Conservation (phyloP, 2,329 filamentous ascomycete species). For the Fusarium humuli region DNA sequence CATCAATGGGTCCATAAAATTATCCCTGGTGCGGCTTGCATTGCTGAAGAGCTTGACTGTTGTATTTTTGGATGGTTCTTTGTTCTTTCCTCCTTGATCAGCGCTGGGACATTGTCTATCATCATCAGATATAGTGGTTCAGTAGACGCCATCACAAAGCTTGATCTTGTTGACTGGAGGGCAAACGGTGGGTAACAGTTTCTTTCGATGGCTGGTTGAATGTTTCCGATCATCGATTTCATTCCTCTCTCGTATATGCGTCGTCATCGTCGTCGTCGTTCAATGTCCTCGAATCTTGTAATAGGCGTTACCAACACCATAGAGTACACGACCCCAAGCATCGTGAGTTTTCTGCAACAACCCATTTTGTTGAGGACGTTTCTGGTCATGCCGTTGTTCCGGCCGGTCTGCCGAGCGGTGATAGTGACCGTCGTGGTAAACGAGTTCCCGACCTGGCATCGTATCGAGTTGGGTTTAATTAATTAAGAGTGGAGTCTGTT, state of each 20-base stretch:
- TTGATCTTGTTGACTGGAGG: constrained; percentile 10
- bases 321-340: constrained; percentile 55
- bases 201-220: constrained; percentile 19
- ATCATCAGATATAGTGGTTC: constrained; percentile 35
- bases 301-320: constrained; percentile 54
- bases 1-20: constrained; percentile 28
- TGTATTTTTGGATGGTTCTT: constrained; percentile 23
- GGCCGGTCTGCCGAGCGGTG: constrained; percentile 32
- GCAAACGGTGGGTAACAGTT: constrained; percentile 19
- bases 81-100: constrained; percentile 25
- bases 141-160: constrained; percentile 8
- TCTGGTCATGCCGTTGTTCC: constrained; percentile 20
- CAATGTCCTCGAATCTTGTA: constrained; percentile 51
- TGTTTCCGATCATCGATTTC: constrained; percentile 17
- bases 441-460: constrained; percentile 42
- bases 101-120: constrained; percentile 30
- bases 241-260: constrained; percentile 31
- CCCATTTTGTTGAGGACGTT: constrained; percentile 30
- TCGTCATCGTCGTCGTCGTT: constrained; percentile 30
- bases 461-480: constrained; percentile 18
- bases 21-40: constrained; percentile 21
- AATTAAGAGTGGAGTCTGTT: constrained; percentile 5
- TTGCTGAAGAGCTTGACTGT: constrained; percentile 26
- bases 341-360: constrained; percentile 52
- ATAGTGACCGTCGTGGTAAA: constrained; percentile 51